Conservation (phyloP, 805 yeast species). For the Cyberlindnera euphorbiae region DNA sequence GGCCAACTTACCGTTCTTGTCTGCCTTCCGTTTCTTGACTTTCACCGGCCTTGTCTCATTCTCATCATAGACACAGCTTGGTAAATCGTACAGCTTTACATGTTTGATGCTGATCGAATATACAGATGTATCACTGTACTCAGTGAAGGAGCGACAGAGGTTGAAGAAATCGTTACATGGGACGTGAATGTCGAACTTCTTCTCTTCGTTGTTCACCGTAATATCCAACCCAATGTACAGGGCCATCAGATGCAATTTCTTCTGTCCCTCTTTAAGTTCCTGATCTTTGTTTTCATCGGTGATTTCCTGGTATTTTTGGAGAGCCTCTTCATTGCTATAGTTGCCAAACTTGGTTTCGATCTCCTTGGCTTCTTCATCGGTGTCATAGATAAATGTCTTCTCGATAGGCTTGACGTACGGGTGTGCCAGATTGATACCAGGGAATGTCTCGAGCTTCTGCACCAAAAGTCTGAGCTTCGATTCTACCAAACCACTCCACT, state of each 20-base stretch:
- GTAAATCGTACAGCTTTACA: conserved; percentile 75
- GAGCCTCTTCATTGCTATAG: conserved; percentile 44
- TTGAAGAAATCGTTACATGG: conserved; percentile 89
- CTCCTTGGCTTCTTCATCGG: conserved; percentile 50
- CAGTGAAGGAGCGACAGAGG: conserved; percentile 73
- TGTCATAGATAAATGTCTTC: conserved; percentile 42
- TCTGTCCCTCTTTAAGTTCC: conserved; percentile 28
- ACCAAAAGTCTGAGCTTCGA: conserved; percentile 79
- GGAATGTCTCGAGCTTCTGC: conserved; percentile 71
- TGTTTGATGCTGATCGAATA: conserved; percentile 61
- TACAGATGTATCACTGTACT: conserved; percentile 50
- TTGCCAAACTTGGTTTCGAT: conserved; percentile 64
- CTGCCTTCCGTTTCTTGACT: conserved; percentile 49
- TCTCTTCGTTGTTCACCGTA: conserved; percentile 36
- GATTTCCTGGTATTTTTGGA: conserved; percentile 30
- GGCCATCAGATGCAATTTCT: conserved; percentile 58
- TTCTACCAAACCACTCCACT: conserved; percentile 93
- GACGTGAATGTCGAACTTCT: conserved; percentile 74
- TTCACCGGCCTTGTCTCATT: conserved; percentile 75
- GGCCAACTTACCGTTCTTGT: conserved; percentile 31
- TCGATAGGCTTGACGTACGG: conserved; percentile 82
- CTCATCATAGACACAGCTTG: conserved; percentile 75
- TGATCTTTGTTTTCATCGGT: conserved; percentile 34
- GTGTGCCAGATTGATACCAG: conserved; percentile 79
- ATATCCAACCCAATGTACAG: conserved; percentile 73